A percentile compares a stretch with the other conserved stretches of the same genome.
These are phyloP conservation scores for Hansenula sp. DNA, from an alignment of 1,139 yeast species.

Conservation along the genomic window DNA sequence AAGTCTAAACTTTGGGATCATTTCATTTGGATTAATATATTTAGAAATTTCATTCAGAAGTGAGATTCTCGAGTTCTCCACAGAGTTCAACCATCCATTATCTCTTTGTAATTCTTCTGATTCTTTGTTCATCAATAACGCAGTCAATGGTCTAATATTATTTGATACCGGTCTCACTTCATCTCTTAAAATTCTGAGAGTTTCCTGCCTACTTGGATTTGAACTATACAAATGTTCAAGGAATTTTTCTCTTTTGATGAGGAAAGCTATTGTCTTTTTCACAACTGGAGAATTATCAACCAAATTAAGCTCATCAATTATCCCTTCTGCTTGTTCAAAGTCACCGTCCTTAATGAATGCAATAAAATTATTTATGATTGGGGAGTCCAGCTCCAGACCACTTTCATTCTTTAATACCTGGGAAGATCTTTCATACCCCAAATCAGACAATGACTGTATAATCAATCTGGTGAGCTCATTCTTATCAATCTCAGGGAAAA, in stretches of 20 bases:
- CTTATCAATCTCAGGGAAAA: slow-evolving; percentile 25
- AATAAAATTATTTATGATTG: slow-evolving; percentile 36
- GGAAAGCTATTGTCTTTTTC: slow-evolving; percentile 24
- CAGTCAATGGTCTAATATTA: slow-evolving; percentile 29
- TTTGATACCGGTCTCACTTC: slow-evolving; percentile 27
- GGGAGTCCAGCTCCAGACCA: slow-evolving; percentile 37
- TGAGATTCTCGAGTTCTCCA: slow-evolving; percentile 34
- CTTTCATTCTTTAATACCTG: slow-evolving; percentile 33
- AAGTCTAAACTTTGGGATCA: slow-evolving; percentile 50
- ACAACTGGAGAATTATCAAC: slow-evolving; percentile 9
- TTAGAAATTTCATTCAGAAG: slow-evolving; percentile 40
- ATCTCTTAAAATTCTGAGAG: slow-evolving; percentile 40
- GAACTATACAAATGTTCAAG: slow-evolving; percentile 36
- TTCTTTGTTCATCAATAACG: slow-evolving; percentile 31
- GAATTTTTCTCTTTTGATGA: slow-evolving; percentile 33
- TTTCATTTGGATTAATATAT: slow-evolving; percentile 45
- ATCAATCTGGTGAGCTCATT: slow-evolving; percentile 44
- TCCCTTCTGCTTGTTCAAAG: slow-evolving; percentile 36
- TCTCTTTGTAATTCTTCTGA: slow-evolving; percentile 20
- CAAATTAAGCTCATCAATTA: slow-evolving; percentile 28
- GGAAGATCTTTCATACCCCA: slow-evolving; percentile 42
- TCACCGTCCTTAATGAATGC: slow-evolving; percentile 35
- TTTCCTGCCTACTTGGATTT: slow-evolving; percentile 29
- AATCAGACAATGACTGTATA: slow-evolving; percentile 43
- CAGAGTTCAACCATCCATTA: slow-evolving; percentile 35